These are phyloP conservation scores for Senna tora DNA, from an alignment of 306 rosid species.

Conservation along the genomic window DNA sequence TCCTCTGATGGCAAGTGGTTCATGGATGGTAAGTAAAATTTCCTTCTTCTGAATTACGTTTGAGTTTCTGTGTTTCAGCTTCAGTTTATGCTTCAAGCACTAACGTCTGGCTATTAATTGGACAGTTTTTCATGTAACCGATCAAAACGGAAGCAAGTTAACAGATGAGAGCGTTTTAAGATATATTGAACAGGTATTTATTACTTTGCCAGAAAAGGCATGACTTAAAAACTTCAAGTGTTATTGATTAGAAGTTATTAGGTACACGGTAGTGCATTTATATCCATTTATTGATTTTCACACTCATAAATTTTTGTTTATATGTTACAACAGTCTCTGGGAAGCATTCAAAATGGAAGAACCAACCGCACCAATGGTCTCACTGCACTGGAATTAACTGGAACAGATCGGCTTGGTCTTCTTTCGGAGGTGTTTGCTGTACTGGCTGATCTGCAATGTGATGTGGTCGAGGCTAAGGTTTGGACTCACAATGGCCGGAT, in stretches of 20 bases:
- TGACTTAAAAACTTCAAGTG: not conserved
- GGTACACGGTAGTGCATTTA: not conserved
- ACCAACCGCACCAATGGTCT: slow-evolving; percentile 51
- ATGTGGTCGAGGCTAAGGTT: slow-evolving; percentile 89
- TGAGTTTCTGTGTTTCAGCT: not conserved
- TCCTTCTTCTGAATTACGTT: not conserved
- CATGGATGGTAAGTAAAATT: slow-evolving; percentile 81
- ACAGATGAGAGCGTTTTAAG: slow-evolving; percentile 74
- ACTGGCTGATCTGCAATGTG: slow-evolving; percentile 77
- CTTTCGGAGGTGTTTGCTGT: slow-evolving; percentile 95
- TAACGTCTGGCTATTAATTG: slow-evolving; percentile 28
- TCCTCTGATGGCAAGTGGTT: slow-evolving; percentile 96
- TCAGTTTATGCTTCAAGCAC: not conserved
- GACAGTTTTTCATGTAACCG: slow-evolving; percentile 91
- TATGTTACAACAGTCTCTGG: slow-evolving; percentile 61
- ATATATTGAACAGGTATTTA: slow-evolving; percentile 84
- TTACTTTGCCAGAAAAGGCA: slow-evolving; percentile 2
- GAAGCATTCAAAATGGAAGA: slow-evolving; percentile 57
- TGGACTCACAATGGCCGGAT: slow-evolving; percentile 98
- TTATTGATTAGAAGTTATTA: not conserved
- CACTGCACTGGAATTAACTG: slow-evolving; percentile 78
- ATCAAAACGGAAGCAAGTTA: slow-evolving; percentile 75
- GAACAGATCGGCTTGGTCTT: slow-evolving; percentile 90
- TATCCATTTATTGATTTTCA: not conserved
- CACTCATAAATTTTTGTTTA: not conserved